These are phyloP conservation scores for Fusarium buharicum DNA, from an alignment of 2,329 filamentous ascomycete species.

Conservation along the genomic window DNA sequence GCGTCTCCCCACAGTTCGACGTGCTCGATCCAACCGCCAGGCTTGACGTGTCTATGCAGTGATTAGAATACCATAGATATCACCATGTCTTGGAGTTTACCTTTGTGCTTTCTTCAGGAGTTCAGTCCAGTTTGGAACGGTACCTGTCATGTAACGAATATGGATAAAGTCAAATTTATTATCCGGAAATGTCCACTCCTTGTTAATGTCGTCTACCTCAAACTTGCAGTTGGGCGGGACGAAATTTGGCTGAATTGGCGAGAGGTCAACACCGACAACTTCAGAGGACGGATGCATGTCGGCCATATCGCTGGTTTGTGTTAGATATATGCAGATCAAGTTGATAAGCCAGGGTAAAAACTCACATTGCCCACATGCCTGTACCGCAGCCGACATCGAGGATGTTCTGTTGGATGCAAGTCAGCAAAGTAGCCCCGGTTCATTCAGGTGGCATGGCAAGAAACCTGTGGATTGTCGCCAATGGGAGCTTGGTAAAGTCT, in stretches of 20 bases:
- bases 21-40: slow-evolving; percentile 26
- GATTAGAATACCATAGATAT: neutral
- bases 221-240: slow-evolving; percentile 21
- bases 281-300: slow-evolving; percentile 24
- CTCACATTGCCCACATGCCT: slow-evolving; percentile 30
- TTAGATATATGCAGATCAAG: neutral
- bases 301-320: slow-evolving; percentile 15
- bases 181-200: slow-evolving; percentile 21
- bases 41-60: slow-evolving; percentile 7
- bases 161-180: slow-evolving; percentile 30
- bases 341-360: neutral
- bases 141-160: slow-evolving; percentile 24
- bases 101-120: slow-evolving; percentile 14
- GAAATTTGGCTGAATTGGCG: slow-evolving; percentile 25
- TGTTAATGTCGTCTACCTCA: slow-evolving; percentile 28
- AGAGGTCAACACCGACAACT: slow-evolving; percentile 23
- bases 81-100: rapidly evolving
- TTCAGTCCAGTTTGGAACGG: slow-evolving; percentile 22
- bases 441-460: rapidly evolving
- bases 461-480: slow-evolving; percentile 14
- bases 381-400: slow-evolving; percentile 26
- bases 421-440: neutral
- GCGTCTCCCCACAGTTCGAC: slow-evolving; percentile 29
- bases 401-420: neutral
- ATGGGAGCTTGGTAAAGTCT: slow-evolving; percentile 28